Evolutionary conservation across 2,329 filamentous ascomycete species (phyloP), one percentile per base, ranked within the genome.

Genomic region (Emergomyces africanus): DNA sequence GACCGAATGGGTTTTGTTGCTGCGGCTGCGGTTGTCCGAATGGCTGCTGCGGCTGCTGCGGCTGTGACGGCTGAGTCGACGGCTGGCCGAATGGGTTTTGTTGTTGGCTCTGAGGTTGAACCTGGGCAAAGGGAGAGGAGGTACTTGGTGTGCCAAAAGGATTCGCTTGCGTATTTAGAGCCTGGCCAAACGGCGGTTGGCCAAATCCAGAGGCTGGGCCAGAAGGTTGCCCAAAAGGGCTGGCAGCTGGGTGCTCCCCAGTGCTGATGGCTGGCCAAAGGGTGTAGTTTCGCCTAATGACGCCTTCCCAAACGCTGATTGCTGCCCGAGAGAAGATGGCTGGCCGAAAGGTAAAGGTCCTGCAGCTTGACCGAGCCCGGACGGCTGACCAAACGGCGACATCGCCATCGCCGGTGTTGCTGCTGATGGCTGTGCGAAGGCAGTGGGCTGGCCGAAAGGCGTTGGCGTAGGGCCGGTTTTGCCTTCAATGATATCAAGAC

Each of bases 401-500:
- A 66, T 53, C 48, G 65, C 58, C 57, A n/a, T 20, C 59, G 65
- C 9, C 49, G 55, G 12, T 6, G 20, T 4, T 12, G 20, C 1
- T 44, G 41, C 18, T 44, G 41, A 9, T 1, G 41, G 33, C 33
- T 35, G 6, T 20, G 64, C 54, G 20, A 73, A 72, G 3, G 54
- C 20, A n/a, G 59, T 42, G 37, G 61, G 49, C 53, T 58, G 23
- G 25, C 67, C 72, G 63, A 81, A 81, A 2, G 49, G 57, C 5
- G 57, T 41, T 33, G 63, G 15, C 54, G 57, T 59, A 46, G 70
- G 59, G 0, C 58, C 65, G n/a, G 65, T 65, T 51, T 67, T 70
- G 12, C 71, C 69, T 54, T 71, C 70, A 35, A 67, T 66, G 51
- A 72, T 74, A 62, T 91, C 87, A 57, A 81, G 75, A 46, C 89